These are phyloP conservation scores for Penicillium italicum DNA, from an alignment of 2,329 filamentous ascomycete genomes.

Conservation along the genomic window DNA sequence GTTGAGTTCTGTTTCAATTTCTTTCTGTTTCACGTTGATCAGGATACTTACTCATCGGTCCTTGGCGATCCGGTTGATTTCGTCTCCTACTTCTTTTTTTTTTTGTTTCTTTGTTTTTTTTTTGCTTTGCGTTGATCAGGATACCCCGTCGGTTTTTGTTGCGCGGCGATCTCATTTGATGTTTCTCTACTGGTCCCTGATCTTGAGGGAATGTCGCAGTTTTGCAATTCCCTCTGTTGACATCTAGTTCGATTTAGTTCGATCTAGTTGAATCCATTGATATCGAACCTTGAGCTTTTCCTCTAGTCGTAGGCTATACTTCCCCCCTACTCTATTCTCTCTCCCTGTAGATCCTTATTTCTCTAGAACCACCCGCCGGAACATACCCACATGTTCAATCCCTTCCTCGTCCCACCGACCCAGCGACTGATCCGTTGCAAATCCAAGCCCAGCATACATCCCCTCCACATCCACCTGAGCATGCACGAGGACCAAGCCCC, in stretches of 20 bases:
- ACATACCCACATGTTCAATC: conserved; percentile 85
- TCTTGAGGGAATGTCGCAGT: conserved; percentile 1
- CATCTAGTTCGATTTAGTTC: neutral
- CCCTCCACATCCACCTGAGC: conserved; percentile 65
- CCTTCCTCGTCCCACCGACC: conserved; percentile 80
- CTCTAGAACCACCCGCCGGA: conserved; percentile 43
- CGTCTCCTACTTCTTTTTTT: neutral
- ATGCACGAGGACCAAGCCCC: conserved; percentile 73
- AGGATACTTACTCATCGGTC: neutral
- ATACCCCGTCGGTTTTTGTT: conserved; percentile 35
- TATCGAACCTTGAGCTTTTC: neutral
- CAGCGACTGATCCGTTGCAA: conserved; percentile 67
- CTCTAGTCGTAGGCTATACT: neutral
- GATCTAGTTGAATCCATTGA: conserved; percentile 2
- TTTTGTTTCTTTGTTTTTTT: conserved; percentile 8
- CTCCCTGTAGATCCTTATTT: neutral
- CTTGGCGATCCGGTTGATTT: conserved; percentile 4
- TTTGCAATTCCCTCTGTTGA: neutral
- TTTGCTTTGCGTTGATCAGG: conserved; percentile 26
- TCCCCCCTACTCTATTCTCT: neutral
- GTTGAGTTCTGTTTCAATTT: too few species aligned
- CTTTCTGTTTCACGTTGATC: neutral
- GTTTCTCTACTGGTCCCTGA: conserved; percentile 13
- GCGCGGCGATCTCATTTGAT: conserved; percentile 26
- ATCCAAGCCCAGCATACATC: conserved; percentile 70